A percentile compares a stretch with the other conserved stretches of the same genome.
Evolutionary conservation across 352 stramenopile species (phyloP).

Genomic region (Pythium aphanidermatum): DNA sequence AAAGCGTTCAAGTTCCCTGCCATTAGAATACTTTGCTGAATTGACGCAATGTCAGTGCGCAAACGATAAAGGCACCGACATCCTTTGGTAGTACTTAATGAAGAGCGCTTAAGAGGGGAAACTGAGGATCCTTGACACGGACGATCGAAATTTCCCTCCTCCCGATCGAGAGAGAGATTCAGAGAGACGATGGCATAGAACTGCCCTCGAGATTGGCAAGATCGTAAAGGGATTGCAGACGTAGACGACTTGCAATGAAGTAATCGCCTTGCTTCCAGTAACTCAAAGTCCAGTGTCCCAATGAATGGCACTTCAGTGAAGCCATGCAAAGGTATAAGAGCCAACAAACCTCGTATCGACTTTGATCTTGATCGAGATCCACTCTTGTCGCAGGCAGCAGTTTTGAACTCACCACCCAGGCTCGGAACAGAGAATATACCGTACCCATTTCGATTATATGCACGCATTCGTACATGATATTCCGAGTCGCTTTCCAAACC

Average conservation of each 20-base stretch:
- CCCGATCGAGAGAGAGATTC: too few species aligned
- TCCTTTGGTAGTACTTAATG: neutral
- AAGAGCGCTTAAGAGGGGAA: too few species aligned
- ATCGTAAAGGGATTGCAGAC: too few species aligned
- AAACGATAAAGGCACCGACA: conserved; percentile 33
- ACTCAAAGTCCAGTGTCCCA: conserved; percentile 48
- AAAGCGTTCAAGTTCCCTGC: conserved; percentile 37
- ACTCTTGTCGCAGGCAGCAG: conserved; percentile 1
- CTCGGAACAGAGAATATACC: conserved; percentile 48
- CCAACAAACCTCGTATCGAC: conserved; percentile 12
- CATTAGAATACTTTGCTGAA: conserved; percentile 46
- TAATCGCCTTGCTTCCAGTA: conserved; percentile 42
- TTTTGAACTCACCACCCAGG: conserved; percentile 41
- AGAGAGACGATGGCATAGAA: too few species aligned
- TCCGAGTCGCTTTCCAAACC: conserved; percentile 46
- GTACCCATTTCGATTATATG: conserved; percentile 55
- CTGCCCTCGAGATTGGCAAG: too few species aligned
- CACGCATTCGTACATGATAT: conserved; percentile 54
- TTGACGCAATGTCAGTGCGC: conserved; percentile 28
- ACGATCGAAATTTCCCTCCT: too few species aligned
- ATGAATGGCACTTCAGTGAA: conserved; percentile 41
- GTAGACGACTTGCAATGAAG: conserved; percentile 4
- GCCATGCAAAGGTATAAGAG: neutral
- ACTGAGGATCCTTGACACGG: too few species aligned
- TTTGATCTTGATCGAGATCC: neutral